A percentile compares a stretch with the other conserved stretches of the same genome.
phyloP scores from a whole-genome alignment of 2,329 filamentous ascomycete genomes.

The Cercospora sojina region DNA sequence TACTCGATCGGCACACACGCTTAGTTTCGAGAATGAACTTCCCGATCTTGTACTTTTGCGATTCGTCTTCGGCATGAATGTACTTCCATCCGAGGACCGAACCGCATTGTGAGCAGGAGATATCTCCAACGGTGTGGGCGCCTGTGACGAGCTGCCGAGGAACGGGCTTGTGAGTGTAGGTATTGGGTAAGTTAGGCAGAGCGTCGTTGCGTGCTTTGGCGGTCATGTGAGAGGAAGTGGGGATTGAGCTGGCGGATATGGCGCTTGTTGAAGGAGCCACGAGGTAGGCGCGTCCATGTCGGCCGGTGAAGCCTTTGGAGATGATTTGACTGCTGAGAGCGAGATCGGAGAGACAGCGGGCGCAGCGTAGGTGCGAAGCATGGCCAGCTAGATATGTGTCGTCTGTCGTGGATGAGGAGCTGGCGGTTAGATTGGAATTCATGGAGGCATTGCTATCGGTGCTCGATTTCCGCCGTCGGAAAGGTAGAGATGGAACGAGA shows the following conservation, averaged over 20 bases:
- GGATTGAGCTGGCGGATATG: slow-evolving; percentile 21
- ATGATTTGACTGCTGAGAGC: slow-evolving; percentile 61
- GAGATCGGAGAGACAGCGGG: slow-evolving; percentile 59
- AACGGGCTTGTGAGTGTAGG: slow-evolving; percentile 55
- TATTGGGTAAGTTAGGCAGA: slow-evolving; percentile 56
- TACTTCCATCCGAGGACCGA: slow-evolving; percentile 65
- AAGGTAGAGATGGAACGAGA: slow-evolving; percentile 50
- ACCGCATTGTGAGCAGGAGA: slow-evolving; percentile 58
- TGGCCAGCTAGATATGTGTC: slow-evolving; percentile 47
- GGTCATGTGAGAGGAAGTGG: slow-evolving; percentile 27
- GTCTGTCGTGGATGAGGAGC: slow-evolving; percentile 22
- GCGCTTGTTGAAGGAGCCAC: slow-evolving; percentile 50
- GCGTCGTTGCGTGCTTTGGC: slow-evolving; percentile 31
- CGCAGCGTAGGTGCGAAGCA: slow-evolving; percentile 58
- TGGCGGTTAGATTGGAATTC: slow-evolving; percentile 32
- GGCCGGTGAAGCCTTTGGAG: slow-evolving; percentile 64
- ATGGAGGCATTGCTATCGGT: slow-evolving; percentile 40
- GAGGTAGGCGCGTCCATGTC: slow-evolving; percentile 64
- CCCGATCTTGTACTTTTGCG: slow-evolving; percentile 64
- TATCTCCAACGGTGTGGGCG: slow-evolving; percentile 61
- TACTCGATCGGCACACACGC: slow-evolving; percentile 50
- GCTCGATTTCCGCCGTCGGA: slow-evolving; percentile 48
- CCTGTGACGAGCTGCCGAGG: slow-evolving; percentile 62
- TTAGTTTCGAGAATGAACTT: slow-evolving; percentile 66
- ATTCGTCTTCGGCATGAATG: slow-evolving; percentile 60